Evolutionary conservation across 495 filamentous ascomycete species (phyloP).

Genomic region (Platismatia glauca): DNA sequence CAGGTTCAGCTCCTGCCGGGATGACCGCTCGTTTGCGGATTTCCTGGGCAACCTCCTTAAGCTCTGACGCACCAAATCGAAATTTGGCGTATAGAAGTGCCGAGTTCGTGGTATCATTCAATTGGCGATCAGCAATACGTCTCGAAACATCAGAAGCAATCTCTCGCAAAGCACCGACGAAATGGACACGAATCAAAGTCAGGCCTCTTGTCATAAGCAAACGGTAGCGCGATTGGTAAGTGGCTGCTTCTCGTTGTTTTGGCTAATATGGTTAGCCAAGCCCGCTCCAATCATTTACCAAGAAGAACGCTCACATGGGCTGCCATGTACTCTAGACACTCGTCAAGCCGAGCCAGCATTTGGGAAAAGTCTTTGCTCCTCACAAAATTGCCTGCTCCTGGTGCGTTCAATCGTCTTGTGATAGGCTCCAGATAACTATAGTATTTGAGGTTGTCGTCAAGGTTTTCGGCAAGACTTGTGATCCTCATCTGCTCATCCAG

Average conservation of each 20-base stretch:
- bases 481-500: slow-evolving; percentile 69
- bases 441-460: slow-evolving; percentile 79
- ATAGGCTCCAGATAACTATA: slow-evolving; percentile 88
- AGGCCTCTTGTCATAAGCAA: slow-evolving; percentile 62
- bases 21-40: slow-evolving; percentile 59
- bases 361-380: slow-evolving; percentile 74
- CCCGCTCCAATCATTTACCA: neutral
- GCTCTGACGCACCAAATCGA: slow-evolving; percentile 54
- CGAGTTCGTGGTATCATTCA: slow-evolving; percentile 70
- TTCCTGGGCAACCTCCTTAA: slow-evolving; percentile 57
- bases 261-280: slow-evolving; percentile 41
- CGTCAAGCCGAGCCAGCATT: slow-evolving; percentile 75
- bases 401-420: slow-evolving; percentile 81
- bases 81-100: slow-evolving; percentile 73
- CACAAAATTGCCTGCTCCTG: slow-evolving; percentile 74
- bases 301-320: slow-evolving; percentile 51
- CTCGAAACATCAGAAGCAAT: slow-evolving; percentile 61
- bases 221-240: slow-evolving; percentile 66
- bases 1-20: slow-evolving; percentile 50
- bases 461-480: slow-evolving; percentile 64
- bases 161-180: slow-evolving; percentile 62
- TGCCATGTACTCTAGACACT: slow-evolving; percentile 84
- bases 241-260: slow-evolving; percentile 73
- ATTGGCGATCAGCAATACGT: slow-evolving; percentile 57
- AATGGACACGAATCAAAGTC: slow-evolving; percentile 78